These are phyloP conservation scores for Samsoniella hepiali DNA, from an alignment of 2,329 filamentous ascomycete genomes.

Conservation along the genomic window DNA sequence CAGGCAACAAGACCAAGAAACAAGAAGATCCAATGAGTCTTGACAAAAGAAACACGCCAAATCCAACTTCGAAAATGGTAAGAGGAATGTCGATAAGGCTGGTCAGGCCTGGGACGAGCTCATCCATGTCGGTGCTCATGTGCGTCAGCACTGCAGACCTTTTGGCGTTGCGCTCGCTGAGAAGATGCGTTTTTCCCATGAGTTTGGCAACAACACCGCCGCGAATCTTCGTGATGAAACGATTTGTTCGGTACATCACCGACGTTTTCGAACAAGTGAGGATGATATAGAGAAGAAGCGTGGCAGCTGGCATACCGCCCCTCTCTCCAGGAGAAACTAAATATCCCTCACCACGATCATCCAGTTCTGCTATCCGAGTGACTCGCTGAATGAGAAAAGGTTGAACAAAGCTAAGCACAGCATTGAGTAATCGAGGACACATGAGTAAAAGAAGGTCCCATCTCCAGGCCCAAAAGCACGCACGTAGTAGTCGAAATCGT, in stretches of 20 bases:
- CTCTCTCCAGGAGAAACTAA: background rate
- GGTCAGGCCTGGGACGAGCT: background rate
- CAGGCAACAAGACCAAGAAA: constrained; percentile 8
- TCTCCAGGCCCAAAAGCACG: constrained; percentile 2
- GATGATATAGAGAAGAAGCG: background rate
- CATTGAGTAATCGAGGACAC: background rate
- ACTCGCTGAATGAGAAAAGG: background rate
- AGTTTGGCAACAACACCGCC: constrained; percentile 41
- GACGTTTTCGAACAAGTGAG: background rate
- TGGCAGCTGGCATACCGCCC: background rate
- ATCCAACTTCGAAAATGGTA: background rate
- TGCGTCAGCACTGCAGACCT: constrained; percentile 22
- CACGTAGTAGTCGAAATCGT: background rate
- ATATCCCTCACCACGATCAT: background rate
- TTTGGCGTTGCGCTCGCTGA: constrained; percentile 30
- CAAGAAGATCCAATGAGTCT: background rate
- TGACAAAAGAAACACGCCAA: background rate
- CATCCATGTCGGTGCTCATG: constrained; percentile 12
- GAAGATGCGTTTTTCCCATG: constrained; percentile 41
- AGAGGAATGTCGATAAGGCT: background rate
- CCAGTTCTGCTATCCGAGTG: background rate
- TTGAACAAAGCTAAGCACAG: background rate
- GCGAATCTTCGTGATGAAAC: constrained; percentile 31
- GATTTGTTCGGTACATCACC: constrained; percentile 9
- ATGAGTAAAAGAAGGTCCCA: background rate